A percentile compares a stretch with the other conserved stretches of the same genome.
These are phyloP conservation scores for Populus hybrid DNA, from an alignment of 441 rosid species.

Conservation along the genomic window DNA sequence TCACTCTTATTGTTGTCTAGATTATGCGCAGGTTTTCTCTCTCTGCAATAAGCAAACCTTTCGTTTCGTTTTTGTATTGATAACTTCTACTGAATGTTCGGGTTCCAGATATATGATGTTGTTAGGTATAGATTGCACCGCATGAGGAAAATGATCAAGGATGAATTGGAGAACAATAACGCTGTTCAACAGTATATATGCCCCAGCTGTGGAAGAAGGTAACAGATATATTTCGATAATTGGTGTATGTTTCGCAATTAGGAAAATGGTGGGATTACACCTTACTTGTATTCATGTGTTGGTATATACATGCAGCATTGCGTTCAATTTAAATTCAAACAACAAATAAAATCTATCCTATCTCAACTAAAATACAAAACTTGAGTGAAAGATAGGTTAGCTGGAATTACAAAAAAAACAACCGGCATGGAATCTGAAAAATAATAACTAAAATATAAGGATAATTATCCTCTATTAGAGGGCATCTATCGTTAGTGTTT, in stretches of 20 bases:
- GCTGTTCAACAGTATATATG: slow-evolving; percentile 89
- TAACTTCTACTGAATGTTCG: slow-evolving; percentile 15
- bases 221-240: not conserved
- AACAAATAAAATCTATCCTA: not conserved
- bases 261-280: not conserved
- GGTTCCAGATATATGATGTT: slow-evolving; percentile 75
- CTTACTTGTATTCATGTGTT: not conserved
- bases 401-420: not conserved
- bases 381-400: not conserved
- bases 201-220: slow-evolving; percentile 87
- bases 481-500: slow-evolving; percentile 17
- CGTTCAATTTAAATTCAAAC: not conserved
- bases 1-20: slow-evolving; percentile 91
- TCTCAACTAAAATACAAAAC: not conserved
- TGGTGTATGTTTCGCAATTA: not conserved
- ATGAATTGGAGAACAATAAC: slow-evolving; percentile 81
- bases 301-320: not conserved
- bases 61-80: not conserved
- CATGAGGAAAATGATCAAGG: slow-evolving; percentile 76
- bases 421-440: too few relatives aligned
- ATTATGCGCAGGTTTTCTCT: slow-evolving; percentile 72
- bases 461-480: too few relatives aligned
- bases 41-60: not conserved
- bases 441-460: too few relatives aligned
- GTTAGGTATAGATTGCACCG: slow-evolving; percentile 73